Evolutionary conservation across 2,329 filamentous ascomycete species (phyloP).

Genomic region (Pseudogymnoascus sp.): DNA sequence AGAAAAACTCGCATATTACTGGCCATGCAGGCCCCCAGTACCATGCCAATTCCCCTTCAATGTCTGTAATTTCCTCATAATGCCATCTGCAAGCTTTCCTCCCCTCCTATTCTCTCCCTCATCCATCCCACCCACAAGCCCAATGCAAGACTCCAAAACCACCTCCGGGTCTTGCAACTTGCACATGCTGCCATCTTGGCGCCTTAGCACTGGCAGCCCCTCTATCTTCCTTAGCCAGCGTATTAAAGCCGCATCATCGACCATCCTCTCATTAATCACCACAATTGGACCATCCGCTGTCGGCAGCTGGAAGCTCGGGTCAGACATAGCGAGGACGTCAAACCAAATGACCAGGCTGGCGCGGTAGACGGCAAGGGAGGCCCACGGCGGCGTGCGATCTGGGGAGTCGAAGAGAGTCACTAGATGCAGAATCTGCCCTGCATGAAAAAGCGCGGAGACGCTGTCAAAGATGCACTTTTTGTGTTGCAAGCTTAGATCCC

Average conservation of each 20-base stretch:
- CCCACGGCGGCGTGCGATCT: constrained; percentile 60
- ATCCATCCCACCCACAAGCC: constrained; percentile 42
- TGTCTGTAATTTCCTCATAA: constrained; percentile 45
- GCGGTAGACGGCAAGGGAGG: constrained; percentile 64
- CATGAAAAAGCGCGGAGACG: constrained; percentile 59
- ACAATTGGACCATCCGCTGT: constrained; percentile 33
- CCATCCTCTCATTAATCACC: constrained; percentile 42
- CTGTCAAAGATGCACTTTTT: constrained; percentile 57
- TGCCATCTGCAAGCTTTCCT: constrained; percentile 47
- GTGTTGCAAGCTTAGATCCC: constrained; percentile 48
- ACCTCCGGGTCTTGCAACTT: constrained; percentile 40
- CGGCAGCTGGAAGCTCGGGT: constrained; percentile 29
- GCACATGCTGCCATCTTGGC: constrained; percentile 40
- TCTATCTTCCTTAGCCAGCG: constrained; percentile 47
- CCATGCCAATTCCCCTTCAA: constrained; percentile 27
- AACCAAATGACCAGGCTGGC: constrained; percentile 56
- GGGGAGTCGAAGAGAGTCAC: constrained; percentile 46
- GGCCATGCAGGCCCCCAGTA: neutral
- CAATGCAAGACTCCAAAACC: constrained; percentile 44
- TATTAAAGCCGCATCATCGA: constrained; percentile 44
- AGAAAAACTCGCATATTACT: neutral
- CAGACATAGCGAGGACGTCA: constrained; percentile 49
- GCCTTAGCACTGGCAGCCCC: constrained; percentile 44
- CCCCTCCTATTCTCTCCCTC: neutral
- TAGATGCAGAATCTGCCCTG: constrained; percentile 58